These are phyloP conservation scores for Podospora didyma DNA, from an alignment of 495 filamentous ascomycete species.

Conservation along the genomic window DNA sequence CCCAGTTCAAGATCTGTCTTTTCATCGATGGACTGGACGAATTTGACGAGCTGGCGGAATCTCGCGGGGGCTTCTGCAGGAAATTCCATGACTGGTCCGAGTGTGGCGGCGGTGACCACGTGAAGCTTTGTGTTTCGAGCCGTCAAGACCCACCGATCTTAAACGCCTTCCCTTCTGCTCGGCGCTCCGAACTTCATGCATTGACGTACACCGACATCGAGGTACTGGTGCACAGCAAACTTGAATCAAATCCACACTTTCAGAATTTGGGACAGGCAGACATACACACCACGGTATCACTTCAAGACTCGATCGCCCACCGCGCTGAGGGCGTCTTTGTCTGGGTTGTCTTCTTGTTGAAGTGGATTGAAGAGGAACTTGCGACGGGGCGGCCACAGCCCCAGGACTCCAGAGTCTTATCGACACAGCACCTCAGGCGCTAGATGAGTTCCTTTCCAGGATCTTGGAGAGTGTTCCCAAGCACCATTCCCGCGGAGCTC, in stretches of 20 bases:
- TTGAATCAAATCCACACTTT: background rate
- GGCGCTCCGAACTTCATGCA: background rate
- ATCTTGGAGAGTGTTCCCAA: background rate
- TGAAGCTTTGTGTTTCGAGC: conserved; percentile 42
- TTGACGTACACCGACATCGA: background rate
- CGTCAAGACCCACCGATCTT: conserved; percentile 23
- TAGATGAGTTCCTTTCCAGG: background rate
- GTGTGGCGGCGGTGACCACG: conserved; percentile 8
- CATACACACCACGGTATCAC: background rate
- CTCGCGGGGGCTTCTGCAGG: background rate
- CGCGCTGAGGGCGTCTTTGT: background rate
- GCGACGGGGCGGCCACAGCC: no score
- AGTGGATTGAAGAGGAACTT: background rate
- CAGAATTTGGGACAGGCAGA: background rate
- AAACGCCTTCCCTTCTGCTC: background rate
- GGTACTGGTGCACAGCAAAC: background rate
- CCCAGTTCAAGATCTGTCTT: conserved; percentile 19
- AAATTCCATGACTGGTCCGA: background rate
- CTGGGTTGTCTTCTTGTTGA: background rate
- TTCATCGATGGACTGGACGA: conserved; percentile 33
- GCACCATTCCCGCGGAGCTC: background rate
- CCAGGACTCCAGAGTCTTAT: background rate
- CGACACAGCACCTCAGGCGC: background rate
- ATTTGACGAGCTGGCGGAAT: conserved; percentile 12
- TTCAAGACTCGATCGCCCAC: background rate